Percentiles rank a stretch among this genome's conserved stretches.
phyloP scores from a whole-genome alignment of 2,329 filamentous ascomycete genomes.

The Colletotrichum musae region DNA sequence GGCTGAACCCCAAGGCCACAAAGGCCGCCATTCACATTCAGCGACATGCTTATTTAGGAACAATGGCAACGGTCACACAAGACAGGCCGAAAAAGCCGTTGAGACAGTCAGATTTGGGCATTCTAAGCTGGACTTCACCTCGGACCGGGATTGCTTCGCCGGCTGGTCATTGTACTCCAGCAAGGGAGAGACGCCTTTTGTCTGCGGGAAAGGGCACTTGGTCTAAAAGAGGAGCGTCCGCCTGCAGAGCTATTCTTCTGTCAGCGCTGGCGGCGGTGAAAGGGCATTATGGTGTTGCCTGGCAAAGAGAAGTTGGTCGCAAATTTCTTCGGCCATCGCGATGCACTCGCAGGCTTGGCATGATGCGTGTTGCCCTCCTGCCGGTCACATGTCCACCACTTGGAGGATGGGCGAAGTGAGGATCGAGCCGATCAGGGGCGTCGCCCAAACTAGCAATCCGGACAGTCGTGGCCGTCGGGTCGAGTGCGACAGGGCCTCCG shows the following conservation, averaged over 20 bases:
- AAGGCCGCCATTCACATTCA: background rate
- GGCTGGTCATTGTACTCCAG: background rate
- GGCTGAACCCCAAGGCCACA: background rate
- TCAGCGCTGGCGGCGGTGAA: no score
- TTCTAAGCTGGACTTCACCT: background rate
- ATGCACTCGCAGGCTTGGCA: constrained; percentile 4
- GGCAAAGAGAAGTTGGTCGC: background rate
- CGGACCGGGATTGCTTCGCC: background rate
- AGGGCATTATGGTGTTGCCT: background rate
- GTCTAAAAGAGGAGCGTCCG: background rate
- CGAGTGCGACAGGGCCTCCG: background rate
- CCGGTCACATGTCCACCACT: constrained; percentile 1
- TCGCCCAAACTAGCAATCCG: background rate
- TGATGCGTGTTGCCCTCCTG: background rate
- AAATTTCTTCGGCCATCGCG: background rate
- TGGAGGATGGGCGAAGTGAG: background rate
- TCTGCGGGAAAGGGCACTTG: background rate
- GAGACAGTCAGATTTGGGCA: background rate
- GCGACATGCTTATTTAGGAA: background rate
- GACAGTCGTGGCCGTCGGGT: background rate
- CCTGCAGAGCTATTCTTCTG: no score
- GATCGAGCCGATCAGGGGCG: constrained; percentile 1
- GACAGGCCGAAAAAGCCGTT: background rate
- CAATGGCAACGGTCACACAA: constrained; percentile 1
- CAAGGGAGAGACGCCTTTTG: background rate